A percentile compares a stretch with the other conserved stretches of the same genome.
Conservation (phyloP, 1,284 basidiomycete genomes). For the Ustilago hordei region DNA sequence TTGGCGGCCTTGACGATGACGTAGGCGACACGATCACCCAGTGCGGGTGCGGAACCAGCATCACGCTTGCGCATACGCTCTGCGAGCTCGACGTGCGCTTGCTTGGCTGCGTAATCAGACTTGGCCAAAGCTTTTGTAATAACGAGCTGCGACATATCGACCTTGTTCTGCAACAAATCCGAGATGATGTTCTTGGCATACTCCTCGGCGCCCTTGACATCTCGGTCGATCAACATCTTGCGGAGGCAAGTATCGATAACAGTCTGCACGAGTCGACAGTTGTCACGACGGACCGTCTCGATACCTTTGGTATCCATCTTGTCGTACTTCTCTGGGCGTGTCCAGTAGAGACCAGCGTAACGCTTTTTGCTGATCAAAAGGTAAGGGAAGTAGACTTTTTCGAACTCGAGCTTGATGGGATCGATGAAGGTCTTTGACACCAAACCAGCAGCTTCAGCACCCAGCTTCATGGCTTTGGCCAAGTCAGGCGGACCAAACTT, state of each 20-base stretch:
- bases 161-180: conserved; percentile 69
- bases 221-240: conserved; percentile 70
- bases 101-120: conserved; percentile 67
- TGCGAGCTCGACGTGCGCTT: conserved; percentile 68
- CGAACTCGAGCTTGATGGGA: conserved; percentile 69
- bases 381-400: conserved; percentile 69
- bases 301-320: conserved; percentile 70
- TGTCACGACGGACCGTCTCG: conserved; percentile 69
- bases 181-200: conserved; percentile 68
- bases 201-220: conserved; percentile 68
- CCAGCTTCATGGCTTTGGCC: conserved; percentile 71
- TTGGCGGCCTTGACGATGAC: conserved; percentile 69
- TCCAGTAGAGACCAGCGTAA: conserved; percentile 69
- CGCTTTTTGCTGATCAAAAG: conserved; percentile 69
- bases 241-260: conserved; percentile 69
- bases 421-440: conserved; percentile 73
- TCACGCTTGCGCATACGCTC: conserved; percentile 69
- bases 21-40: conserved; percentile 69
- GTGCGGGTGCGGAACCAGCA: conserved; percentile 66
- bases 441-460: conserved; percentile 91
- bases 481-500: conserved; percentile 66
- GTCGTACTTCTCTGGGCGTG: conserved; percentile 63
- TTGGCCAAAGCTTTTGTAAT: conserved; percentile 69
- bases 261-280: conserved; percentile 69
- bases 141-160: conserved; percentile 69